Conservation (phyloP, 148 eudicot genomes). For the Diospyros lotus region DNA sequence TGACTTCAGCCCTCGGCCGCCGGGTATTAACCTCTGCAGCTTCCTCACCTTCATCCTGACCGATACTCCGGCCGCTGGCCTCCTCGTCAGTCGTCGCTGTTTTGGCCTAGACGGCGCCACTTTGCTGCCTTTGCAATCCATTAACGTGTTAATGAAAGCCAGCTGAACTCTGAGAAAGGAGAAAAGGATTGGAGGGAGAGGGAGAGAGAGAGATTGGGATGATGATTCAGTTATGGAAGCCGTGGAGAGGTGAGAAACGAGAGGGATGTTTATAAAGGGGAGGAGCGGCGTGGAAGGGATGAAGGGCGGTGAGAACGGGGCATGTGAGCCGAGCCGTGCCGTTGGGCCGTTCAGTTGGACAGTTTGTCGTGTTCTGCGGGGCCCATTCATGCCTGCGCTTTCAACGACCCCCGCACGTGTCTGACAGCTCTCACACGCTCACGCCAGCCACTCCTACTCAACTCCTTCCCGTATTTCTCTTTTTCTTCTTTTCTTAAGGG, state of each 20-base stretch:
- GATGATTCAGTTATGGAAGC: neutral
- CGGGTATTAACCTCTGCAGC: slow-evolving; percentile 51
- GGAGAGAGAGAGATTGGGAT: neutral
- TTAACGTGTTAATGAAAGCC: neutral
- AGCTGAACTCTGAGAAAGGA: too few species aligned
- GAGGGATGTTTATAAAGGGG: too few species aligned
- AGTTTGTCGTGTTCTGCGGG: slow-evolving; percentile 1
- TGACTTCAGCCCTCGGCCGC: slow-evolving; percentile 31
- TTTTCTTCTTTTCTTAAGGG: too few species aligned
- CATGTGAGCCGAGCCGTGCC: neutral
- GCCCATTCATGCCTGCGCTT: slow-evolving; percentile 1
- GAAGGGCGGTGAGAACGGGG: neutral
- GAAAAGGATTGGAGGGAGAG: too few species aligned
- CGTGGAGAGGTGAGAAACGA: neutral
- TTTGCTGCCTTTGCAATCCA: neutral
- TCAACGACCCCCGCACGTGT: slow-evolving; percentile 11
- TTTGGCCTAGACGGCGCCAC: neutral
- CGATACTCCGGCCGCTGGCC: neutral
- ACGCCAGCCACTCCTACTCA: neutral
- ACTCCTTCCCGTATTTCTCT: too few species aligned
- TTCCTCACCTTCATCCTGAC: slow-evolving; percentile 46
- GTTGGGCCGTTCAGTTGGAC: neutral
- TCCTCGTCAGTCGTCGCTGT: neutral
- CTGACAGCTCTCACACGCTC: slow-evolving; percentile 11
- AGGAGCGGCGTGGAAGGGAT: neutral